phyloP scores from a whole-genome alignment of 2,329 filamentous ascomycete genomes.

The Neoarthrinium moseri region DNA sequence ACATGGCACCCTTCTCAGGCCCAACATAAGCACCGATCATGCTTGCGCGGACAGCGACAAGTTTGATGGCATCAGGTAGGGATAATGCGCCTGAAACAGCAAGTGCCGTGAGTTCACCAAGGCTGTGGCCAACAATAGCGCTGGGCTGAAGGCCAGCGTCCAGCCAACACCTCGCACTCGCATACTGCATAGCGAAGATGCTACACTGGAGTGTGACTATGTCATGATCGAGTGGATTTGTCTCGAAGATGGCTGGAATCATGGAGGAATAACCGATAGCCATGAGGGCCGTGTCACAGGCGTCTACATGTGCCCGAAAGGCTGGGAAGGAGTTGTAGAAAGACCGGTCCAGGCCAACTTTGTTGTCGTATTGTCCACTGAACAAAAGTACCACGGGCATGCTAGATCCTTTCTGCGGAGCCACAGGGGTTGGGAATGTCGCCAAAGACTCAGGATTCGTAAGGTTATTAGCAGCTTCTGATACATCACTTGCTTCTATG shows the following conservation, averaged over 20 bases:
- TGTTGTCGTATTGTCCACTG: constrained; percentile 3
- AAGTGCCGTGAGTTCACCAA: constrained; percentile 36
- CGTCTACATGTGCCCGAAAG: constrained; percentile 12
- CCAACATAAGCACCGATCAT: constrained; percentile 33
- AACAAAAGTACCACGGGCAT: neutral
- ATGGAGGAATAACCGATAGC: constrained; percentile 27
- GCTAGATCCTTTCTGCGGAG: neutral
- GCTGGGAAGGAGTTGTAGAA: neutral
- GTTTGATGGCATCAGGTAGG: constrained; percentile 27
- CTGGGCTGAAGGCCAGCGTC: constrained; percentile 26
- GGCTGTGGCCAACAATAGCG: constrained; percentile 36
- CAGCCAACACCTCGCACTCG: constrained; percentile 34
- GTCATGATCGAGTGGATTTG: constrained; percentile 23
- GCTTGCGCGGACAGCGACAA: constrained; percentile 28
- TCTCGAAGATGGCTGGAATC: constrained; percentile 27
- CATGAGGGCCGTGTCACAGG: constrained; percentile 27
- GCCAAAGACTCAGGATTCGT: neutral
- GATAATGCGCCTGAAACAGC: constrained; percentile 29
- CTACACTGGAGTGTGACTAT: constrained; percentile 30
- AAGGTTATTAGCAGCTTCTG: neutral
- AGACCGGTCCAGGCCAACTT: neutral
- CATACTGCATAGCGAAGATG: constrained; percentile 35
- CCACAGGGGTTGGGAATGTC: neutral
- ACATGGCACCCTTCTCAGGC: constrained; percentile 32
- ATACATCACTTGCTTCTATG: neutral